phyloP scores from a whole-genome alignment of 768 basidiomycete genomes.

The Fomitopsis serialis region DNA sequence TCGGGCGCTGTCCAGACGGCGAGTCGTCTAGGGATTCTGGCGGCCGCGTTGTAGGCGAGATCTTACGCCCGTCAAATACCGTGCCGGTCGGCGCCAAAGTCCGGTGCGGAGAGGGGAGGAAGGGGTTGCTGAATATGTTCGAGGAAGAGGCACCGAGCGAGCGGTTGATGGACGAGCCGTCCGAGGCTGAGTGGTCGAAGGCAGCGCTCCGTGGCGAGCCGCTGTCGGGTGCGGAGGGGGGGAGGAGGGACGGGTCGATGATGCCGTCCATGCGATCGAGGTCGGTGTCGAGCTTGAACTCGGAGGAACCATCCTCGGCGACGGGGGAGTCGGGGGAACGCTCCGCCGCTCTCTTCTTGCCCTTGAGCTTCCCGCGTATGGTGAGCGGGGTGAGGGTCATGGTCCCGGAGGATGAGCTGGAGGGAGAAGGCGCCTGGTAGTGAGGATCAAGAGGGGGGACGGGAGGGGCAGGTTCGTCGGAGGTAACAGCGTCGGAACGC shows the following conservation, averaged over 20 bases:
- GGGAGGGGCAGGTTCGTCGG: conserved; percentile 25
- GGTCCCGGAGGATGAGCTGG: neutral
- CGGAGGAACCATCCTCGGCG: conserved; percentile 27
- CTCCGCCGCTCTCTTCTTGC: conserved; percentile 29
- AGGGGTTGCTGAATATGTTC: conserved; percentile 33
- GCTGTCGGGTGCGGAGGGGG: conserved; percentile 24
- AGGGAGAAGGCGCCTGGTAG: neutral
- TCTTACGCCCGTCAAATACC: conserved; percentile 29
- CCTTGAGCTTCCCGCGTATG: conserved; percentile 12
- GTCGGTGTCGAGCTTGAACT: conserved; percentile 59
- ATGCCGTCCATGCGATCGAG: conserved; percentile 81
- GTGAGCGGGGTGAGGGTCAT: conserved; percentile 5
- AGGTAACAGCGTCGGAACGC: conserved; percentile 31
- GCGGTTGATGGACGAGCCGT: conserved; percentile 22
- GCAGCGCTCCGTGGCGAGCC: conserved; percentile 38
- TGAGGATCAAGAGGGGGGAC: conserved; percentile 15
- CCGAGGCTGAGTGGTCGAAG: conserved; percentile 32
- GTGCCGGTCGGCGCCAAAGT: conserved; percentile 14
- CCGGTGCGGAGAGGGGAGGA: conserved; percentile 24
- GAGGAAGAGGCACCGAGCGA: conserved; percentile 32
- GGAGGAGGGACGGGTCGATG: conserved; percentile 40
- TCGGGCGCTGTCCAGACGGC: conserved; percentile 62
- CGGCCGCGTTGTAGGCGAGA: conserved; percentile 46
- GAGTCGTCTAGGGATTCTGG: conserved; percentile 12
- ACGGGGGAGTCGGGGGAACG: conserved; percentile 28